Conservation (phyloP, 2,329 filamentous ascomycete species). For the Emergomyces orientalis region DNA sequence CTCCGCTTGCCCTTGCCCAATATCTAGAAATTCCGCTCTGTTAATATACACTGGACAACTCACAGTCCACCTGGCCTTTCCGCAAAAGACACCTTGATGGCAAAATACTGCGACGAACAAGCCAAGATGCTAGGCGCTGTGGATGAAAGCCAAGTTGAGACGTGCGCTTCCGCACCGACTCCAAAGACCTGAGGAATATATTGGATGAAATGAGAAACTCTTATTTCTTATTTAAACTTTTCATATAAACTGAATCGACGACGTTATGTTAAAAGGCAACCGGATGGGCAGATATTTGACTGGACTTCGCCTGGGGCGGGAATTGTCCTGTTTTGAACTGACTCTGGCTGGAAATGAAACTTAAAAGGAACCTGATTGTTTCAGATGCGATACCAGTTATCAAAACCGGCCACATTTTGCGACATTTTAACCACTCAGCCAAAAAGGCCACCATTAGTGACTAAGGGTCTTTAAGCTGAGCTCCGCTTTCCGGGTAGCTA, state of each 20-base stretch:
- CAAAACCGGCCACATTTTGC: too few relatives aligned
- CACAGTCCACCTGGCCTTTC: constrained; percentile 7
- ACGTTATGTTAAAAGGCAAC: background rate
- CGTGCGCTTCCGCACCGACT: background rate
- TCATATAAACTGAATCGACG: background rate
- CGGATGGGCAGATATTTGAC: background rate
- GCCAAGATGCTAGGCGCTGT: constrained; percentile 7
- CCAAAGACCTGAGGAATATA: constrained; percentile 13
- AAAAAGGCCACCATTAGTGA: too few relatives aligned
- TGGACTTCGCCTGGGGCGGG: background rate
- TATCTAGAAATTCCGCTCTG: constrained; percentile 10
- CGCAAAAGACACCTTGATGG: constrained; percentile 6
- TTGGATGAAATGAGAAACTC: background rate
- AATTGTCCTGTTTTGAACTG: background rate
- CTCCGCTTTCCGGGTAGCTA: background rate
- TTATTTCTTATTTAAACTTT: background rate
- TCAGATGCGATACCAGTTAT: background rate
- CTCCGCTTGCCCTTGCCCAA: background rate
- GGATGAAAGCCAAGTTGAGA: constrained; percentile 3
- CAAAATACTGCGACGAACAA: constrained; percentile 9
- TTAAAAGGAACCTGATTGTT: background rate
- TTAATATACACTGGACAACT: constrained; percentile 9
- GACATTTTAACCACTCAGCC: too few relatives aligned
- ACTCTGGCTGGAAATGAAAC: background rate
- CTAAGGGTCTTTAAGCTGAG: too few relatives aligned